Evolutionary conservation across 2,329 filamentous ascomycete genomes (phyloP).

Genomic region (Aspergillus sojae): DNA sequence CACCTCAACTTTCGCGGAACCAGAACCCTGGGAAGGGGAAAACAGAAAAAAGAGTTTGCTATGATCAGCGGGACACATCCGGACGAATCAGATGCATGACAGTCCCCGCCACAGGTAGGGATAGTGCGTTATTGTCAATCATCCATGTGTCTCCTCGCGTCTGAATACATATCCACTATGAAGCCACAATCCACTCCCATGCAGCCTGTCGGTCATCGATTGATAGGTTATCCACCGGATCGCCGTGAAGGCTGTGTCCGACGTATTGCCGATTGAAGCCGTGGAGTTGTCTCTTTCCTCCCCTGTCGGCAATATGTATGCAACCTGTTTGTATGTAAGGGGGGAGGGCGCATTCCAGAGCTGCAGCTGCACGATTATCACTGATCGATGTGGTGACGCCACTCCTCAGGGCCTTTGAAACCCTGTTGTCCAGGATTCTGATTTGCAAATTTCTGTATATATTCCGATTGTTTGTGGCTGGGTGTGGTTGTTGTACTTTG

Average conservation of each 20-base stretch:
- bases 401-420: background rate
- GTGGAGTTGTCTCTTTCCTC: background rate
- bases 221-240: background rate
- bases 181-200: background rate
- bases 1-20: constrained; percentile 1
- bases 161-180: background rate
- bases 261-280: background rate
- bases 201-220: constrained; percentile 1
- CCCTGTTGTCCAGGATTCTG: background rate
- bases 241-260: background rate
- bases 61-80: constrained; percentile 2
- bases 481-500: background rate
- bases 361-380: constrained; percentile 6
- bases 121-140: constrained; percentile 5
- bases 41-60: background rate
- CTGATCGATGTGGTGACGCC: background rate
- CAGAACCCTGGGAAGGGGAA: constrained; percentile 2
- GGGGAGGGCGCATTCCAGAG: background rate
- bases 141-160: constrained; percentile 5
- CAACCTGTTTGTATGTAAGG: background rate
- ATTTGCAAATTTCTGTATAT: background rate
- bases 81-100: background rate
- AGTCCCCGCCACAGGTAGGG: background rate
- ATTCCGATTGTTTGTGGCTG: background rate
- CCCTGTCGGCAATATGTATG: background rate